phyloP scores from a whole-genome alignment of 108 stramenopile species.

The Pseudonitzschia multiseries region DNA sequence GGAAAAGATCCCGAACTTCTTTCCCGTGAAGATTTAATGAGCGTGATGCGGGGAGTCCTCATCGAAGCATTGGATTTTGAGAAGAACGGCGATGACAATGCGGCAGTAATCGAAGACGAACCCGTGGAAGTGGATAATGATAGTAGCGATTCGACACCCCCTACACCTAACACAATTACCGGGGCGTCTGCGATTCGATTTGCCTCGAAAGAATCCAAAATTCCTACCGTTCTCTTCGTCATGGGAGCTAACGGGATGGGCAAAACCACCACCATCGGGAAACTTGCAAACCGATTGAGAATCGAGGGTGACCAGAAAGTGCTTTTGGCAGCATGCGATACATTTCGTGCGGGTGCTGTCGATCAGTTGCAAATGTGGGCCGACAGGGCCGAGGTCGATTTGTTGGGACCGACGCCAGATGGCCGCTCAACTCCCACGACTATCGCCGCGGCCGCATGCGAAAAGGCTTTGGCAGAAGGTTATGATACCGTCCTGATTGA shows the following conservation, averaged over 20 bases:
- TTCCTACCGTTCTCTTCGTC: conserved; percentile 75
- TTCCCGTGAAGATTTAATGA: conserved; percentile 69
- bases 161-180: conserved; percentile 10
- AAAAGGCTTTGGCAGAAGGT: conserved; percentile 71
- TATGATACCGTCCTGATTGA: conserved; percentile 92
- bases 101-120: background rate
- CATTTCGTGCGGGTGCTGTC: conserved; percentile 94
- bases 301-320: conserved; percentile 84
- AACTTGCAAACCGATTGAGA: conserved; percentile 83
- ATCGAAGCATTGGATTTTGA: conserved; percentile 63
- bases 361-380: conserved; percentile 93
- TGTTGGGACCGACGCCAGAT: conserved; percentile 65
- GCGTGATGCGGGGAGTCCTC: conserved; percentile 75
- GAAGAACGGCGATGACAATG: conserved; percentile 2
- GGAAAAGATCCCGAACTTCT: conserved; percentile 35
- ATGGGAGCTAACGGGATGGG: conserved; percentile 94
- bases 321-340: conserved; percentile 91
- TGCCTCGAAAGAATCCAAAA: conserved; percentile 28
- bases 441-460: conserved; percentile 71
- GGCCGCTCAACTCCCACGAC: conserved; percentile 61
- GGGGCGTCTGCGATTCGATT: conserved; percentile 55
- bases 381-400: conserved; percentile 81
- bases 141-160: conserved; percentile 5
- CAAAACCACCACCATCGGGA: conserved; percentile 92
- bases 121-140: background rate